Evolutionary conservation across 441 rosid species (phyloP), one percentile per base, ranked within the genome.

Genomic region (Erysimum cheiri): DNA sequence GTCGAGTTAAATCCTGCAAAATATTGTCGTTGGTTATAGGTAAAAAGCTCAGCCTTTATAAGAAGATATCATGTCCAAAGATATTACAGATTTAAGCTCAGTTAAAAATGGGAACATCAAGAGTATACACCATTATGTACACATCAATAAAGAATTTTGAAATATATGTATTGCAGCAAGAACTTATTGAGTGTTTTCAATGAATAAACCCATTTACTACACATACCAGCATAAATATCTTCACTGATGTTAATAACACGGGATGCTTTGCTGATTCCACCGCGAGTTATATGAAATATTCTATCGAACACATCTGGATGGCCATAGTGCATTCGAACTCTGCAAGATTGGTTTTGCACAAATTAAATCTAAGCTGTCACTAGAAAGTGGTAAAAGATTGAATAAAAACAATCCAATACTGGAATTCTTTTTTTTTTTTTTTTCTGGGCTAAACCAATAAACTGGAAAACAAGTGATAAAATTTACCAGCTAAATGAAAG

Each of bases 301-400:
- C 98, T 83, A 76, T 94, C 98, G 80, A 94, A 94, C 68, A 94
- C 97, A 85, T 94, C 99, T 64, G 99, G 99, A 82, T 94, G 98
- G 70, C 99, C 99, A 80, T 94, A 94, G 80, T 94, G 99, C 97
- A 94, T 91, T 50, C 99, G 98, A 60, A 94, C 97, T 74, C 99
- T 94, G 92, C 81, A 78, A 54, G 57, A 60, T 76, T 44, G 50
- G 67, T 77, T 64, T 82, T 31, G 60, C 33, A 69, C 53, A 60
- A 24, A 57, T 76, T 70, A 22, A 53, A 37, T 41, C 63, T 49
- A 72, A 32, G 53, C 35, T 60, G 39, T 36, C 39, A 47, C 49
- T 58, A 58, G 14, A 76, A 52, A 33, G 57, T 32, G 61, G 40
- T 31, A 10, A 33, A 15, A 54, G 22, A 50, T 7, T 9, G 50